Evolutionary conservation across 2,329 filamentous ascomycete genomes (phyloP), one percentile per base, ranked within the genome.

Genomic region (Aspergillus brasiliensis): DNA sequence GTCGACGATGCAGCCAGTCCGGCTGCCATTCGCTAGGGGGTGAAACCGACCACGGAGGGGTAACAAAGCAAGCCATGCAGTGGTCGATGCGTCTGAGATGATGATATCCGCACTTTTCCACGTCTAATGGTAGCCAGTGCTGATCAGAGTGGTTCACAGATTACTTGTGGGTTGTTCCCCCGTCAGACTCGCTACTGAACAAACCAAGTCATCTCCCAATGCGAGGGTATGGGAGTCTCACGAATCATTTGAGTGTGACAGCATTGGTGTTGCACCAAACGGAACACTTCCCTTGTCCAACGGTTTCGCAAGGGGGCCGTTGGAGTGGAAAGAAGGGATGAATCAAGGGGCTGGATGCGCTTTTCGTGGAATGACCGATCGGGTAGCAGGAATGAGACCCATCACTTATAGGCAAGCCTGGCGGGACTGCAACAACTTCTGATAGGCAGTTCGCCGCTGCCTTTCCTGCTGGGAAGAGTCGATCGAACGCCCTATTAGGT

Each of bases 331-430:
- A 56, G 54, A 57, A 60, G 60, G 51, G 60, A 44, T 44, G 40
- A 44, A 44, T 44, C 44, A 44, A 34, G 58, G 23, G 13, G 46
- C 46, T 34, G 19, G 44, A 38, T 13, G 8, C 10, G 2, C 19
- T 19, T 34, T 19, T 11, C 48, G 48, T 13, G 48, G 25, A 31
- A 48, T 54, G 57, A 46, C 61, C 10, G 62, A 66, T 42, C 60
- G 66, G 15, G 48, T 68, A 10, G 17, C 21, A 21, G 11, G 40
- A 44, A 56, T 68, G 6, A 57, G 51, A 57, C 51, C 34, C 38
- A 31, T 51, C 51, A 54, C 31, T 17, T 23, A 17, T 23, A 5
- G 19, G 15, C 31, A 40, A 53, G 37, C 28, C 19, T 51, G 3
- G 34, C 11, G 48, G 48, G 21, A 15, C 19, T 27, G 27, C 48